These are phyloP conservation scores for Mariannaea sp. DNA, from an alignment of 2,329 filamentous ascomycete genomes.

Conservation along the genomic window DNA sequence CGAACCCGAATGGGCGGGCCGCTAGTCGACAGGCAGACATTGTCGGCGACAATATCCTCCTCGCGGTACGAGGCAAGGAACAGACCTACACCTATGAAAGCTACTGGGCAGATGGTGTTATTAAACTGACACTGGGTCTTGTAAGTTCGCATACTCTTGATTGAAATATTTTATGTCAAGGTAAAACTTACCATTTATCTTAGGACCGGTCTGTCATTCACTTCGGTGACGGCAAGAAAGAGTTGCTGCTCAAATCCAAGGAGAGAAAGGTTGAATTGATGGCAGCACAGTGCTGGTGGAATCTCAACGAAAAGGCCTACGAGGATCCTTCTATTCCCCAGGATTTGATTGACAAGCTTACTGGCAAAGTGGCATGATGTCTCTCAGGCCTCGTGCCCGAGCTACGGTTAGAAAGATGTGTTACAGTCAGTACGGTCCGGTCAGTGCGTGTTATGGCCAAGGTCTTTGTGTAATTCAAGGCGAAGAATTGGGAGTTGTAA, in stretches of 20 bases:
- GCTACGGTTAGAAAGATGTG: background rate
- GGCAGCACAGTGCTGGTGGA: conserved; percentile 48
- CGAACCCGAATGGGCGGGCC: conserved; percentile 58
- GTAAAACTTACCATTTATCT: background rate
- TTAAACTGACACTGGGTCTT: conserved; percentile 59
- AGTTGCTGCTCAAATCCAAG: conserved; percentile 48
- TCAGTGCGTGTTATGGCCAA: too few relatives aligned
- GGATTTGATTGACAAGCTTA: background rate
- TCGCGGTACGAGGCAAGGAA: conserved; percentile 47
- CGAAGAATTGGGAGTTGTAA: too few relatives aligned
- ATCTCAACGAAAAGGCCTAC: conserved; percentile 52
- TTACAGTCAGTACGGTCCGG: too few relatives aligned
- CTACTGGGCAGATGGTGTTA: conserved; percentile 54
- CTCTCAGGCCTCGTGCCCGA: too few relatives aligned
- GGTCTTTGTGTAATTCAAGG: too few relatives aligned
- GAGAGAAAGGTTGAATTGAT: conserved; percentile 52
- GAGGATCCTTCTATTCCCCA: conserved; percentile 40
- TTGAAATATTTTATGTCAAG: background rate
- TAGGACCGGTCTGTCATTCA: conserved; percentile 53
- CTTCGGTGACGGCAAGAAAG: conserved; percentile 49
- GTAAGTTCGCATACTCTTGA: conserved; percentile 40
- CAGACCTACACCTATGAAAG: conserved; percentile 48
- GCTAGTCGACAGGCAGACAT: conserved; percentile 58
- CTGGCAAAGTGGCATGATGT: background rate
- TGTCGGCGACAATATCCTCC: conserved; percentile 60